Evolutionary conservation across 805 yeast genomes (phyloP).

Genomic region (Candida corydali): DNA sequence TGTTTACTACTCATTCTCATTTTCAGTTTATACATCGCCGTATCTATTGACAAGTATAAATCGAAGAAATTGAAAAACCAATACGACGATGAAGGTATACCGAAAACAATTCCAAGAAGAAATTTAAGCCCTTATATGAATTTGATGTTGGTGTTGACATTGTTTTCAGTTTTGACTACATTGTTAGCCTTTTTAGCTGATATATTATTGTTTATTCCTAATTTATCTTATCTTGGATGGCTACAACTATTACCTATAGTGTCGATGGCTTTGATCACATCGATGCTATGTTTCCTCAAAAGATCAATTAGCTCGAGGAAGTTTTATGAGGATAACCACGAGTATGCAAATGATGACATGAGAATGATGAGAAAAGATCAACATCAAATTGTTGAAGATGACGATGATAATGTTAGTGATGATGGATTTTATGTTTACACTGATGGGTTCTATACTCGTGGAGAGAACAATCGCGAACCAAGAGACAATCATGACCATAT

Average conservation of each 20-base stretch:
- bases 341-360: constrained; percentile 32
- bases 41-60: constrained; percentile 7
- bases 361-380: constrained; percentile 15
- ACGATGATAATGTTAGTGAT: constrained; percentile 33
- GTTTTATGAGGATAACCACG: constrained; percentile 28
- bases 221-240: constrained; percentile 85
- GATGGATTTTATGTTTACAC: constrained; percentile 43
- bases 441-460: constrained; percentile 31
- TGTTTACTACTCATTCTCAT: constrained; percentile 15
- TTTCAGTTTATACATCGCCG: constrained; percentile 9
- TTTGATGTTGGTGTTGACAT: constrained; percentile 51
- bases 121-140: constrained; percentile 39
- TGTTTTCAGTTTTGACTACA: constrained; percentile 66
- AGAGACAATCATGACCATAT: background rate
- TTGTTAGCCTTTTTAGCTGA: constrained; percentile 79
- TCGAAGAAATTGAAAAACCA: background rate
- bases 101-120: constrained; percentile 8
- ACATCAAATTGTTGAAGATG: constrained; percentile 11
- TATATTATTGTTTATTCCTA: constrained; percentile 70
- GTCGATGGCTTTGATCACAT: constrained; percentile 57
- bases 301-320: constrained; percentile 56
- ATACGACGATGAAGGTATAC: constrained; percentile 5
- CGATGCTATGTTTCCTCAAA: constrained; percentile 68
- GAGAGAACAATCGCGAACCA: background rate
- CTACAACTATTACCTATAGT: constrained; percentile 66